A percentile compares a stretch with the other conserved stretches of the same genome.
Evolutionary conservation across 352 stramenopile genomes (phyloP).

Genomic region (Globisporangium splendens): DNA sequence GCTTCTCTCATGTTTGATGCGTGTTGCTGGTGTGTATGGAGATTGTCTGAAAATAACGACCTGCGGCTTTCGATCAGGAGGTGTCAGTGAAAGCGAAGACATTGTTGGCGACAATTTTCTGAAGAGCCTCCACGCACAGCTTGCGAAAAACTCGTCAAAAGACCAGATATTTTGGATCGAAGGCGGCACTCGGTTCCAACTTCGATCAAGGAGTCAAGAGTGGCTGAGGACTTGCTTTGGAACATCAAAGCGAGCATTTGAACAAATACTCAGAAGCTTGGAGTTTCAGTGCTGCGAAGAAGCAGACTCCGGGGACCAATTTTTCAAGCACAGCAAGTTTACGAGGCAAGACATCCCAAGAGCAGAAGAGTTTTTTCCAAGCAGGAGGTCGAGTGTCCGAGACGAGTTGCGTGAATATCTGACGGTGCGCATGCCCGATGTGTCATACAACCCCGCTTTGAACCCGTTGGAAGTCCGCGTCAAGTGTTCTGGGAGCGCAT

Average conservation of each 20-base stretch:
- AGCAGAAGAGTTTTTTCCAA: background rate
- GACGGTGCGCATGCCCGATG: slow-evolving; percentile 24
- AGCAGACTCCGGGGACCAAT: background rate
- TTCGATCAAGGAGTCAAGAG: background rate
- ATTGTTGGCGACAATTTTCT: slow-evolving; percentile 1
- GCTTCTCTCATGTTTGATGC: too few species aligned
- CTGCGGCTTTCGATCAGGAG: background rate
- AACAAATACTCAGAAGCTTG: slow-evolving; percentile 2
- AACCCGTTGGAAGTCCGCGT: slow-evolving; percentile 55
- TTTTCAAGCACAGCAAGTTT: slow-evolving; percentile 8
- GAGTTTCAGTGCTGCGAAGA: slow-evolving; percentile 5
- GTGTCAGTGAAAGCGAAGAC: background rate
- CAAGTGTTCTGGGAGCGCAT: slow-evolving; percentile 22
- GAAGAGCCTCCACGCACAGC: slow-evolving; percentile 5
- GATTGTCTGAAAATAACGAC: background rate
- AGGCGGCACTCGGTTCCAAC: slow-evolving; percentile 3
- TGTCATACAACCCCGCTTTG: slow-evolving; percentile 34
- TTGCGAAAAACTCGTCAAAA: background rate
- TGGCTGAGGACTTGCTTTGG: slow-evolving; percentile 1
- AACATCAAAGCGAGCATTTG: background rate
- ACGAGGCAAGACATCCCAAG: background rate
- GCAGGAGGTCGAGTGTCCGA: background rate
- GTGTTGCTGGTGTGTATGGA: background rate
- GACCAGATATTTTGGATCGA: slow-evolving; percentile 5
- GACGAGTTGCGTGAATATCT: background rate